Conservation (phyloP, 2,329 filamentous ascomycete species). For the Xylariales sp. region DNA sequence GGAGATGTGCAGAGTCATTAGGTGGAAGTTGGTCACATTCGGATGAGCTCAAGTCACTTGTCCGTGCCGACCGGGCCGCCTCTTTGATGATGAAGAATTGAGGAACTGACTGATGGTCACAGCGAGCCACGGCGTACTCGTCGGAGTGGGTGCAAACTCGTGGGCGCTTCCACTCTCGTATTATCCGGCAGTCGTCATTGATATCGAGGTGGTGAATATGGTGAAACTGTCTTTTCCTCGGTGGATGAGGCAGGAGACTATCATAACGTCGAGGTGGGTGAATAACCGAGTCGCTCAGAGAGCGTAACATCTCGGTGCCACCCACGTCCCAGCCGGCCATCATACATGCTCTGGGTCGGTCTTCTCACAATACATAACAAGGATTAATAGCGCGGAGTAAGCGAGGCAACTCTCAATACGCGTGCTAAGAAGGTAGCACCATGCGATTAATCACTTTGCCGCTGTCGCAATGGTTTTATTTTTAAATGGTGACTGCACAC, state of each 20-base stretch:
- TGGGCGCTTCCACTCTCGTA: conserved; percentile 51
- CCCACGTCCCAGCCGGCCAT: conserved; percentile 52
- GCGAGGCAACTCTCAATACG: conserved; percentile 28
- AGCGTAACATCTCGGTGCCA: conserved; percentile 51
- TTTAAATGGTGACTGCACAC: conserved; percentile 11
- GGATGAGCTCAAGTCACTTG: conserved; percentile 38
- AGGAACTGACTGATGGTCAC: conserved; percentile 40
- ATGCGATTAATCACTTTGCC: not conserved
- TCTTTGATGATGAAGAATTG: conserved; percentile 52
- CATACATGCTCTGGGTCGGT: conserved; percentile 49
- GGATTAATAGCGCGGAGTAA: conserved; percentile 10
- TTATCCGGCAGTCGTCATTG: conserved; percentile 51
- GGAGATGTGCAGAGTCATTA: conserved; percentile 39
- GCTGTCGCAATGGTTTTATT: conserved; percentile 9
- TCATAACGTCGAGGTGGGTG: conserved; percentile 37
- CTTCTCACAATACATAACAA: conserved; percentile 33
- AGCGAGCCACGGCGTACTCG: conserved; percentile 36
- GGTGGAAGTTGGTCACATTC: conserved; percentile 46
- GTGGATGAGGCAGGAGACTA: conserved; percentile 48
- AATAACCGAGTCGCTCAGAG: conserved; percentile 50
- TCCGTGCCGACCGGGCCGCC: conserved; percentile 38
- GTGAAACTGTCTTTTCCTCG: conserved; percentile 56
- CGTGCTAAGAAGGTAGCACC: not conserved
- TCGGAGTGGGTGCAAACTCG: conserved; percentile 39
- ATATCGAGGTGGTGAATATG: conserved; percentile 50